Evolutionary conservation across 1,284 basidiomycete species (phyloP).

Genomic region (Apiotrichum laibachii): DNA sequence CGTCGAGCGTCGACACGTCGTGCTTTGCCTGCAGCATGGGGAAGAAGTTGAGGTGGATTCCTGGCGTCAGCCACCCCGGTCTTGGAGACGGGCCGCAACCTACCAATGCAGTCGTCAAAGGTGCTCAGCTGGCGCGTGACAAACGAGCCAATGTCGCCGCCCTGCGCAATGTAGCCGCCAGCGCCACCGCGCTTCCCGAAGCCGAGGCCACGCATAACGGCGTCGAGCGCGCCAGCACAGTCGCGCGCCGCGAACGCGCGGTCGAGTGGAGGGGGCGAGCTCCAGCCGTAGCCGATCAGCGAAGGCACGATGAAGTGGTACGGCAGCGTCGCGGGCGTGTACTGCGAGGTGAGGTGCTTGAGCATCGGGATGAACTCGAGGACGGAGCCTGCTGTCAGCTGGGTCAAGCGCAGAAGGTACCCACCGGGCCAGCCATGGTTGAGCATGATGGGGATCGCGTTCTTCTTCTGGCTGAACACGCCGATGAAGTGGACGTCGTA

Average conservation of each 20-base stretch:
- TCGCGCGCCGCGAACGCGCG: conserved; percentile 36
- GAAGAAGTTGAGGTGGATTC: conserved; percentile 37
- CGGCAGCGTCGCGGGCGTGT: conserved; percentile 31
- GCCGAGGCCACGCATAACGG: conserved; percentile 48
- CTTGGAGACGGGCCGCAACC: conserved; percentile 13
- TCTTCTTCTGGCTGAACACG: conserved; percentile 30
- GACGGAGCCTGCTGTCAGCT: conserved; percentile 27
- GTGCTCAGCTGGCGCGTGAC: conserved; percentile 28
- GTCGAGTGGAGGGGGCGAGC: conserved; percentile 39
- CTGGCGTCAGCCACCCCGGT: conserved; percentile 14
- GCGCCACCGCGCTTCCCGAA: conserved; percentile 19
- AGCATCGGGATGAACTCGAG: conserved; percentile 45
- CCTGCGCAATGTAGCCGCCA: conserved; percentile 45
- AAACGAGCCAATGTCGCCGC: conserved; percentile 47
- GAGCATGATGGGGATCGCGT: conserved; percentile 44
- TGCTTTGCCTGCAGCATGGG: conserved; percentile 14
- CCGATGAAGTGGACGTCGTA: conserved; percentile 43
- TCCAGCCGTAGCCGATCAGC: conserved; percentile 45
- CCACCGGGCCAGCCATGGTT: conserved; percentile 48
- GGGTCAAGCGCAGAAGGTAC: background rate
- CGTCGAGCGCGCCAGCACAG: conserved; percentile 37
- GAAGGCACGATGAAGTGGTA: conserved; percentile 40
- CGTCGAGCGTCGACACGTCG: conserved; percentile 16
- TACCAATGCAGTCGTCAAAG: conserved; percentile 36
- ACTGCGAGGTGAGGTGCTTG: conserved; percentile 25